A percentile compares a stretch with the other conserved stretches of the same genome.
phyloP scores from a whole-genome alignment of 768 basidiomycete species.

The Lactifluus volemus region DNA sequence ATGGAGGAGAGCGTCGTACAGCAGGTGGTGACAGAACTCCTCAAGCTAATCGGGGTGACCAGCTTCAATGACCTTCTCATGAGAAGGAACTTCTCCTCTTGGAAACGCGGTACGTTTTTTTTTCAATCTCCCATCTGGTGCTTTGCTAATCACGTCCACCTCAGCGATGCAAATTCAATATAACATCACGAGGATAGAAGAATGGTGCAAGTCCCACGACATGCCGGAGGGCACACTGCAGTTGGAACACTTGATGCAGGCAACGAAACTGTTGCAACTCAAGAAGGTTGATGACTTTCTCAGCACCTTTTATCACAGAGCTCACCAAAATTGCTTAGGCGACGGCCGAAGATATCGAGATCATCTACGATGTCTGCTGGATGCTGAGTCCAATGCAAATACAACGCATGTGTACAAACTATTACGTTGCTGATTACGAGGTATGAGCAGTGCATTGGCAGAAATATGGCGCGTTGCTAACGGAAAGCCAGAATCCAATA shows the following conservation, averaged over 20 bases:
- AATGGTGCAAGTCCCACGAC: conserved; percentile 99
- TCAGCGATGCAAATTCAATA: conserved; percentile 99
- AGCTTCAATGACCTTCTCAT: conserved; percentile 98
- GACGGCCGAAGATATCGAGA: conserved; percentile 91
- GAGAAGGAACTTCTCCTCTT: conserved; percentile 98
- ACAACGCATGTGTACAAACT: conserved; percentile 98
- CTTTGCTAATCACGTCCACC: not conserved
- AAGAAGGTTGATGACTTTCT: conserved; percentile 64
- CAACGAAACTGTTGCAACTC: conserved; percentile 93
- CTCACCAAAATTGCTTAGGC: conserved; percentile 41
- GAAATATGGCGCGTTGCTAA: not conserved
- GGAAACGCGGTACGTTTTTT: conserved; percentile 85
- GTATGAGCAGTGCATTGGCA: conserved; percentile 31
- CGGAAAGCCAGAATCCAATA: conserved; percentile 69
- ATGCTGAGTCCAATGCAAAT: conserved; percentile 99
- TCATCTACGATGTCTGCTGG: conserved; percentile 99
- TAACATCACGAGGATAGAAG: conserved; percentile 94
- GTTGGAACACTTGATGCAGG: conserved; percentile 98
- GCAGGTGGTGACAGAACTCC: conserved; percentile 88
- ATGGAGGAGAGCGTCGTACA: conserved; percentile 97
- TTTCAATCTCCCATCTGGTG: not conserved
- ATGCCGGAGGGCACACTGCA: conserved; percentile 99
- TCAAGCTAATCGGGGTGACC: conserved; percentile 92
- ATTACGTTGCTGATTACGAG: conserved; percentile 99
- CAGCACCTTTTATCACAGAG: not conserved